Evolutionary conservation across 495 filamentous ascomycete species (phyloP).

Genomic region (Aspergillus affinis): DNA sequence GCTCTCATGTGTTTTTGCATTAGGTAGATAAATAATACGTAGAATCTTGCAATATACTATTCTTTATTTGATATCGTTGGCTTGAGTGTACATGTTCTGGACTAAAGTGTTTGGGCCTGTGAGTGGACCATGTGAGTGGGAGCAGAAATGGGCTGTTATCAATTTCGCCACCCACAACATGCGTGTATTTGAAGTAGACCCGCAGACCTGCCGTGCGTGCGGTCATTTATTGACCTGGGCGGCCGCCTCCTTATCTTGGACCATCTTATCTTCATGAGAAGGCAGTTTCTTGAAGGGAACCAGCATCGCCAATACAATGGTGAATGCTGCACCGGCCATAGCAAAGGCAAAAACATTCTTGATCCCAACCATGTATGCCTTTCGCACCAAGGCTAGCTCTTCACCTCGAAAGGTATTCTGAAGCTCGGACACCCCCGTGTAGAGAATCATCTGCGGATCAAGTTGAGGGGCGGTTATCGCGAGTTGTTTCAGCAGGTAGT

Average conservation of each 20-base stretch:
- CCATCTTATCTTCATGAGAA: not conserved
- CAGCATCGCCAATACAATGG: slow-evolving; percentile 6
- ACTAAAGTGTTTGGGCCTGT: too few species aligned
- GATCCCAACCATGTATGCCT: slow-evolving; percentile 58
- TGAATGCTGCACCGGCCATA: slow-evolving; percentile 19
- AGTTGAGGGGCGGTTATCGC: not conserved
- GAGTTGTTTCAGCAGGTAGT: not conserved
- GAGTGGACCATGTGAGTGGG: too few species aligned
- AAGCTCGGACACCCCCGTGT: not conserved
- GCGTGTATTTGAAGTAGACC: too few species aligned
- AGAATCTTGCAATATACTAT: too few species aligned
- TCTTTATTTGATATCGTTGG: too few species aligned
- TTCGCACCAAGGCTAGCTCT: slow-evolving; percentile 36
- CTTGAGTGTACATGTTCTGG: too few species aligned
- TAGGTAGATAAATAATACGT: too few species aligned
- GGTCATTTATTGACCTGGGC: too few species aligned
- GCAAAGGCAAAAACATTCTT: slow-evolving; percentile 38
- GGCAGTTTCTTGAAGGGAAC: slow-evolving; percentile 1
- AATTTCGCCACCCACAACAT: too few species aligned
- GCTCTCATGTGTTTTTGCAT: too few species aligned
- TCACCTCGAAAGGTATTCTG: not conserved
- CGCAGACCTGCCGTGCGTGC: too few species aligned
- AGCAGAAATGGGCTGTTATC: too few species aligned
- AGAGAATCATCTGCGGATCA: not conserved
- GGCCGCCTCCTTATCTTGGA: not conserved